Conservation (phyloP, 2,329 filamentous ascomycete genomes). For the Fusarium nygamai region DNA sequence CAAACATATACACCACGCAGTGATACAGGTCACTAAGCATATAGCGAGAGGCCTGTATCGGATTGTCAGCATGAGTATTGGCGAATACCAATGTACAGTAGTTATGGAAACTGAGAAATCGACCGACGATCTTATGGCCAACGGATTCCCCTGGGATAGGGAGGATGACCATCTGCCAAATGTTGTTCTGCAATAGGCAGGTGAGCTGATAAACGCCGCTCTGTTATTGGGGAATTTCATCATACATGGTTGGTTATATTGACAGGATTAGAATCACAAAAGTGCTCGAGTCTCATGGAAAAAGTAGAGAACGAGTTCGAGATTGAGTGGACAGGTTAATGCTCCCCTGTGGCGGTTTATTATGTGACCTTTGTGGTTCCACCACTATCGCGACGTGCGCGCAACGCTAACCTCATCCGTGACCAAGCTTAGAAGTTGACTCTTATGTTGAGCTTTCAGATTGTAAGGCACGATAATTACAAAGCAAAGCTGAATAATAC, state of each 20-base stretch:
- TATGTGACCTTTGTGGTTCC: background rate
- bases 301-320: no score
- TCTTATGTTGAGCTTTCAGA: background rate
- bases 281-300: accelerated
- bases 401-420: background rate
- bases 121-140: background rate
- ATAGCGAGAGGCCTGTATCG: background rate
- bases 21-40: background rate
- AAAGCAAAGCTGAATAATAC: background rate
- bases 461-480: background rate
- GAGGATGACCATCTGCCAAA: background rate
- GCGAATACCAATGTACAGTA: background rate
- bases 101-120: background rate
- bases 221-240: accelerated
- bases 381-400: background rate
- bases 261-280: accelerated
- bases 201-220: accelerated
- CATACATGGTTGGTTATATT: background rate
- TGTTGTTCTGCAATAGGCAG: background rate
- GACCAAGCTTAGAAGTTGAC: background rate
- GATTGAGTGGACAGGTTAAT: background rate
- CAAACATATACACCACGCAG: background rate
- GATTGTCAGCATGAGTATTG: background rate
- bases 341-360: background rate
- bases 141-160: background rate